Evolutionary conservation across 495 filamentous ascomycete genomes (phyloP), one percentile per base, ranked within the genome.

Genomic region (Penicillium canescens): DNA sequence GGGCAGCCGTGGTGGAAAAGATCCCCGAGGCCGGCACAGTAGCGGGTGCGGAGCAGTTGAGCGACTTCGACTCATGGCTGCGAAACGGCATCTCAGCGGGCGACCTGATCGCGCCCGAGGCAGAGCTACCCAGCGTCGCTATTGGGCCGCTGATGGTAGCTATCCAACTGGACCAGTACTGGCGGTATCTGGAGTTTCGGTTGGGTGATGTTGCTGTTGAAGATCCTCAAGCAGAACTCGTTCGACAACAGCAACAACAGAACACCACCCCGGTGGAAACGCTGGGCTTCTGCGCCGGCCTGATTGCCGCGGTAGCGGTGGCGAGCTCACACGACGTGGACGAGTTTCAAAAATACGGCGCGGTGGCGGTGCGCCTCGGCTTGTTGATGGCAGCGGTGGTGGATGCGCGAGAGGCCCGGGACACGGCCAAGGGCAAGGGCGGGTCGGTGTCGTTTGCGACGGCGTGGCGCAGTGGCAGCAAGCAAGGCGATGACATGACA

Each of bases 261-360:
- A 18, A 18, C 18, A 18, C 18, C 18, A 18, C 18, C 18, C 18
- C 18, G 18, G 18, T 38, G 33, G 67, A 73, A 38, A 75, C 72
- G 1, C 55, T 77, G 1, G 77, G 77, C 10, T 70, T 79, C 37
- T 81, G 76, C 46, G 71, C 68, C 20, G 77, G 76, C 1, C 49
- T 79, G n/a, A 52, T 79, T 18, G 62, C 56, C 43, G 73, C 76
- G 4, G 54, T 70, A 11, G 73, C 70, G 16, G 70, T 76, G 3
- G 57, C 72, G 20, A 54, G 63, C 38, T 55, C 69, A 3, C 40
- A 33, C 2, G 60, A 49, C 35, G 28, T 18, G 9, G 43, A 36
- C 0, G 59, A 73, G 0, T 50, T 80, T n/a, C 44, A 64, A 28
- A 53, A 62, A 14, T 70, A 76, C 50, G 74, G 63, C 0, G 62